These are phyloP conservation scores for Alternaria brassicae DNA, from an alignment of 2,329 filamentous ascomycete species.

Conservation along the genomic window DNA sequence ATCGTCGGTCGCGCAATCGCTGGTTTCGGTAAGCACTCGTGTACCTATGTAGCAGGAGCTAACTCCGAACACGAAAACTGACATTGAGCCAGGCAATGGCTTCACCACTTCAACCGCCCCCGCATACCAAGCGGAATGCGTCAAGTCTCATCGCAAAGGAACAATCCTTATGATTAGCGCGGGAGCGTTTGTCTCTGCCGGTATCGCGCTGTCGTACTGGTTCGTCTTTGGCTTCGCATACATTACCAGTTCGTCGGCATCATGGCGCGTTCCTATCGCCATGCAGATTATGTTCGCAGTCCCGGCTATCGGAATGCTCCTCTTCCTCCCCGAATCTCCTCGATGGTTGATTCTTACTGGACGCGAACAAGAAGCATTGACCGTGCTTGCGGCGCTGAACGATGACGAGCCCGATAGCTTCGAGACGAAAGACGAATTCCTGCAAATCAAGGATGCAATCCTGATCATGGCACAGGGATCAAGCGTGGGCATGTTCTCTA, in stretches of 20 bases:
- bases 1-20: constrained; percentile 58
- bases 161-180: constrained; percentile 59
- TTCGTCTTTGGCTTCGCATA: constrained; percentile 61
- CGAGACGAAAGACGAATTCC: constrained; percentile 50
- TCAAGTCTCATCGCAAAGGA: constrained; percentile 53
- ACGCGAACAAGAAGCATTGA: constrained; percentile 54
- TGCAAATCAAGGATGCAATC: constrained; percentile 47
- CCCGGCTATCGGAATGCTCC: constrained; percentile 60
- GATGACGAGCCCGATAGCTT: constrained; percentile 34
- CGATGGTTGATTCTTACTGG: constrained; percentile 66
- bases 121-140: constrained; percentile 61
- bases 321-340: constrained; percentile 64
- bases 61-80: background rate
- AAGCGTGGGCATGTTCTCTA: constrained; percentile 32
- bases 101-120: constrained; percentile 61
- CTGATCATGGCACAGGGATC: constrained; percentile 41
- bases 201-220: constrained; percentile 61
- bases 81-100: constrained; percentile 53
- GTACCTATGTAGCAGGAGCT: background rate
- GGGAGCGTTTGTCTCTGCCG: constrained; percentile 58
- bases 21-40: constrained; percentile 57
- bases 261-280: constrained; percentile 64
- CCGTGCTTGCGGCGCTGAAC: constrained; percentile 42
- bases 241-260: constrained; percentile 38
- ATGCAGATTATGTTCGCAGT: constrained; percentile 65